Evolutionary conservation across 2,329 filamentous ascomycete genomes (phyloP), one percentile per base, ranked within the genome.

Genomic region (Ustilaginoidea virens): DNA sequence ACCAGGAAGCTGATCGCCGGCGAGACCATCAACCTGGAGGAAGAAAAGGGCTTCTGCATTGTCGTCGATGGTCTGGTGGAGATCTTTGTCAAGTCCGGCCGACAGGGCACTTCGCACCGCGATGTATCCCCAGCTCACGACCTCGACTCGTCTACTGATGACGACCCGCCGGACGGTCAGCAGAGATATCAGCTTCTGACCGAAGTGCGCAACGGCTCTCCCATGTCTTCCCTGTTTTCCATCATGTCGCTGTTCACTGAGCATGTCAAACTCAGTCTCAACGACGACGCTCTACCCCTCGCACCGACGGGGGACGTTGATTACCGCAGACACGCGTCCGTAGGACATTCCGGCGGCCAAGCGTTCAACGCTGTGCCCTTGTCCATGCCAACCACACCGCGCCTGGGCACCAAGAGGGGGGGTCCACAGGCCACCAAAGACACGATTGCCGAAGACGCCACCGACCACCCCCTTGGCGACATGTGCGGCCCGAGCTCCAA

Each of bases 201-300:
- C 0, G 92, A 98, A 53, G 87, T 98, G 30, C 92, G 90, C 45
- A 98, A 98, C 44, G 90, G 90, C 10, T 86, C 90, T 1, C 87
- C 92, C 1, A 94, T 98, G 87, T 98, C 90, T 5, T 98, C 90
- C 0, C 57, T 98, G 2, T 98, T 98, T 52, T 96, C 90, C 1
- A 93, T 98, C 40, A 73, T 98, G 55, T 92, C 87, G 2, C 62
- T 98, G 0, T 98, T 98, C 47, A 98, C 90, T 3, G 90, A 98
- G 50, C 86, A 94, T 44, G 74, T 98, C 30, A 80, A 80, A 39
- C 60, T 98, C 19, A 71, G 74, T 14, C 69, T 76, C 1, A 73
- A 77, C n/a, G 74, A 80, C 4, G 69, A 76, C n/a, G 47, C 56
- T 0, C 39, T 47, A 3, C 31, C 42, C 2, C 28, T 43, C 6